A percentile compares a stretch with the other conserved stretches of the same genome.
Conservation (phyloP, 2,329 filamentous ascomycete genomes). For the Botryotinia convoluta region DNA sequence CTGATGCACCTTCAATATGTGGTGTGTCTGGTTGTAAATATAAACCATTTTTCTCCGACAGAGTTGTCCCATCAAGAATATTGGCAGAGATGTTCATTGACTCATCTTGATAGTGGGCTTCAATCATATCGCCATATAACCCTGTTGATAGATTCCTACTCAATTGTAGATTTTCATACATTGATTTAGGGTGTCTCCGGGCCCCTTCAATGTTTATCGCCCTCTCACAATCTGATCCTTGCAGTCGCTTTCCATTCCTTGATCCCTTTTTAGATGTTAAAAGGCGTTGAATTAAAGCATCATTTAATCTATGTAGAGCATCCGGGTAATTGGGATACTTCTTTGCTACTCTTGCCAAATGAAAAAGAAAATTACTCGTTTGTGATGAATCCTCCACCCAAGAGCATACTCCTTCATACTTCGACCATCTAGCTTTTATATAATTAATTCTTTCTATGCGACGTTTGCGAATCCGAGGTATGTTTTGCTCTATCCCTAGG, state of each 20-base stretch:
- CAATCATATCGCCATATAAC: not conserved
- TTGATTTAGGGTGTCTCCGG: not conserved
- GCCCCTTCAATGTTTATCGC: not conserved
- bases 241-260: not conserved
- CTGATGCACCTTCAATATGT: not conserved
- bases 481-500: not conserved
- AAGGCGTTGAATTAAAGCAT: not conserved
- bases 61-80: not conserved
- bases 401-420: not conserved
- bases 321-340: not conserved
- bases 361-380: conserved; percentile 1
- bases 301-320: not conserved
- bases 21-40: not conserved
- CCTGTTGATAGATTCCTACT: not conserved
- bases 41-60: not conserved
- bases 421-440: not conserved
- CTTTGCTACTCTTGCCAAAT: conserved; percentile 2
- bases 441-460: not conserved
- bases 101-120: not conserved
- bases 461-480: not conserved
- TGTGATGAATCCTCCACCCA: not conserved
- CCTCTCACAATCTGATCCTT: not conserved
- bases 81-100: not conserved
- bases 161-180: not conserved
- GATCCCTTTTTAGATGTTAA: not conserved